Base-by-base conservation (phyloP, 345 rosid genomes). In the Gossypium turneri region DNA sequence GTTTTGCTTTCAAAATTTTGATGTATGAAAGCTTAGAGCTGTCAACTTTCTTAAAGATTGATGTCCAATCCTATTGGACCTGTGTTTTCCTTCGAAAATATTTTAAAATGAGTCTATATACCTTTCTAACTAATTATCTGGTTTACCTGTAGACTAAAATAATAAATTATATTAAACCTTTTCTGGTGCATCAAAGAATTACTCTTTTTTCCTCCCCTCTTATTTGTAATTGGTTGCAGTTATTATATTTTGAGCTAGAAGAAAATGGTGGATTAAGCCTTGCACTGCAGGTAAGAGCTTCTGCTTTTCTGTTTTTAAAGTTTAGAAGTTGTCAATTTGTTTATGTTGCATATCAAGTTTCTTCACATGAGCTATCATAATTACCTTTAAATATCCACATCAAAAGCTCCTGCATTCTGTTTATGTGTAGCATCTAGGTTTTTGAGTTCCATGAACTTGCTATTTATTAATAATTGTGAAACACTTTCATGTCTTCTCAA, bases 171-270 rank as follows among this genome's bases (percentile, higher is more conserved):
- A 50, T 8, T 22, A 12, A 47, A 16, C 57, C 43, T 70, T 60
- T 27, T 43, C 27, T 61, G 67, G 12, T 25, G 9, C 9, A 43
- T 70, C 17, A 29, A 45, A 34, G 10, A 59, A 43, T 59, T 59
- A 44, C 44, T 59, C 20, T 3, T 45, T 17, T 3, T 2, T 0
- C 2, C 29, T 29, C 61, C 15, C 27, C 41, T 34, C 41, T 34
- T 9, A 50, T 34, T 68, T 51, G 12, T 51, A 4, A 41, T 16
- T 51, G 38, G 1, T 80, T 86, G 85, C 97, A 96, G 99, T 86
- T 96, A 74, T 84, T 96, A 79, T 89, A 92, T 79, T 96, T 96
- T 81, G 99, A 96, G 74, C 90, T 71, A 75, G 99, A 88, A 76
- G 92, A 86, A 60, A 86, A 73, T 63, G 86, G 90, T 77, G 98